Evolutionary conservation across 805 yeast species (phyloP).

Genomic region (Candida ficus): DNA sequence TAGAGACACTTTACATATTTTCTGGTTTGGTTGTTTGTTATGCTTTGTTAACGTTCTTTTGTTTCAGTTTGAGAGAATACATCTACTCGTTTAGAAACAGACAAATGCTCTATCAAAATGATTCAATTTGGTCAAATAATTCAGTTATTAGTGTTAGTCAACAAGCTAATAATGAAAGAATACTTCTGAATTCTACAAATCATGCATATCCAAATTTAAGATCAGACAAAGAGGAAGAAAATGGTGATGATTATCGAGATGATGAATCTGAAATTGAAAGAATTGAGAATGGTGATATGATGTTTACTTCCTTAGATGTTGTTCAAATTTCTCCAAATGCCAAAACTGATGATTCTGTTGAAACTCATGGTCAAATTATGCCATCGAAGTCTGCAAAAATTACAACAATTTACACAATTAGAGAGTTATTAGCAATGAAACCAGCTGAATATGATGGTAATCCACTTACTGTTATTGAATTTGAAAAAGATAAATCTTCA

Average conservation of each 20-base stretch:
- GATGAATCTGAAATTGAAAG: no score
- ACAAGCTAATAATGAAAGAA: background rate
- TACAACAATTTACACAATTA: constrained; percentile 12
- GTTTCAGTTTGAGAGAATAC: constrained; percentile 28
- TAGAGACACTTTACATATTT: constrained; percentile 24
- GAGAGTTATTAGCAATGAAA: constrained; percentile 14
- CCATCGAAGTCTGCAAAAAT: constrained; percentile 1
- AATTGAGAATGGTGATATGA: no score
- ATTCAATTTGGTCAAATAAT: constrained; percentile 18
- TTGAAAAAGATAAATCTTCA: background rate
- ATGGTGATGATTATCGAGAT: background rate
- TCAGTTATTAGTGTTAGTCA: constrained; percentile 6
- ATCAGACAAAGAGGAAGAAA: background rate
- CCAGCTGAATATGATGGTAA: constrained; percentile 16
- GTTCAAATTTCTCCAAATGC: constrained; percentile 9
- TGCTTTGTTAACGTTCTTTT: constrained; percentile 15
- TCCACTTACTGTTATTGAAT: constrained; percentile 8
- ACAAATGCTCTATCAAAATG: constrained; percentile 15
- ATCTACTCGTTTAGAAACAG: constrained; percentile 15
- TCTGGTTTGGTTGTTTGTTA: constrained; percentile 15
- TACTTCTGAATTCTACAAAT: constrained; percentile 4
- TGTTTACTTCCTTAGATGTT: constrained; percentile 8
- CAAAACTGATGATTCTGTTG: background rate
- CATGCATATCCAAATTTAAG: constrained; percentile 19
- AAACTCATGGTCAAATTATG: constrained; percentile 1